A percentile compares a stretch with the other conserved stretches of the same genome.
Evolutionary conservation across 768 basidiomycete species (phyloP).

Genomic region (Xerocomus spinulosus): DNA sequence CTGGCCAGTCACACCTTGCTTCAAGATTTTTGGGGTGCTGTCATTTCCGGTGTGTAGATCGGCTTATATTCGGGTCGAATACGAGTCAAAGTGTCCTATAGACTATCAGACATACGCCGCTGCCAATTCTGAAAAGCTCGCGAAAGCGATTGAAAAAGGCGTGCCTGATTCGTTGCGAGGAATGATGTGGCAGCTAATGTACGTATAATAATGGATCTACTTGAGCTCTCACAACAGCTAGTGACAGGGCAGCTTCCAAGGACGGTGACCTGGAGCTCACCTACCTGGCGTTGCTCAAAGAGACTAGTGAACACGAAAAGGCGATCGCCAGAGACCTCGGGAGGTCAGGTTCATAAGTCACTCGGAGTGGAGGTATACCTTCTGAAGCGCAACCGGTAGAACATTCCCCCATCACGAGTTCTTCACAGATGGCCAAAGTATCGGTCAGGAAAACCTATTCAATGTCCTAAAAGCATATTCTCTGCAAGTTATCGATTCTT

Average conservation of each 20-base stretch:
- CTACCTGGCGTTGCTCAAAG: conserved; percentile 79
- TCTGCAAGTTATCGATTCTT: conserved; percentile 47
- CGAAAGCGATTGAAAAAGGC: conserved; percentile 86
- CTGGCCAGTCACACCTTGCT: conserved; percentile 5
- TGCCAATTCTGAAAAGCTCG: conserved; percentile 70
- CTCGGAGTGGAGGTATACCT: conserved; percentile 1
- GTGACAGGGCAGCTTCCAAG: conserved; percentile 84
- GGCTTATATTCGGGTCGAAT: not conserved
- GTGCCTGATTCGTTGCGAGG: conserved; percentile 85
- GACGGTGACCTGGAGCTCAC: conserved; percentile 77
- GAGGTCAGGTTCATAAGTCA: conserved; percentile 41
- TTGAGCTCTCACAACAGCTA: conserved; percentile 11
- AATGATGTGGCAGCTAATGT: conserved; percentile 98
- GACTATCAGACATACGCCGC: conserved; percentile 90
- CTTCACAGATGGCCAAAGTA: conserved; percentile 90
- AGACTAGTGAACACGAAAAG: conserved; percentile 86
- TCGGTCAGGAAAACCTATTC: conserved; percentile 96
- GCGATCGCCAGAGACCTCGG: conserved; percentile 90
- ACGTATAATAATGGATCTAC: conserved; percentile 18
- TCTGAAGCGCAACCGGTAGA: conserved; percentile 35
- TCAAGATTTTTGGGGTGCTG: conserved; percentile 90
- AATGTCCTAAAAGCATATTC: conserved; percentile 98
- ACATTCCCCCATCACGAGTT: conserved; percentile 97
- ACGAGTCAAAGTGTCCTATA: conserved; percentile 23
- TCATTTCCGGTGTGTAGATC: conserved; percentile 67